Evolutionary conservation across 2,329 filamentous ascomycete species (phyloP).

Genomic region (Verticillium alfalfae): DNA sequence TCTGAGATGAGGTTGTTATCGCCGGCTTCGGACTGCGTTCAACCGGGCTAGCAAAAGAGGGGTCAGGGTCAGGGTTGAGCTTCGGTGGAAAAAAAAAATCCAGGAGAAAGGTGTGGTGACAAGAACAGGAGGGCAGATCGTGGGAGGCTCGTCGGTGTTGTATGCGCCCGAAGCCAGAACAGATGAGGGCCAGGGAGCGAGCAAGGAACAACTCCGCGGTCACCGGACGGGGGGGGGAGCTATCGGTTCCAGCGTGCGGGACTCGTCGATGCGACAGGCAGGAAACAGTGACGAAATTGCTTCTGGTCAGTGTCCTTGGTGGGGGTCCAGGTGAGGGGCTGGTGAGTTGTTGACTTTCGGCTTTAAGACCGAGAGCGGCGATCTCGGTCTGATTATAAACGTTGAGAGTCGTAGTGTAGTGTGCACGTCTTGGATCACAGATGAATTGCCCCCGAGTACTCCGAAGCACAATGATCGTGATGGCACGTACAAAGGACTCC

Average conservation of each 20-base stretch:
- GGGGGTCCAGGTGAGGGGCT: neutral
- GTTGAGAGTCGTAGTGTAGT: neutral
- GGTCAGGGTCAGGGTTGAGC: neutral
- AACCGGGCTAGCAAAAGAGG: neutral
- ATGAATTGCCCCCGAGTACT: neutral
- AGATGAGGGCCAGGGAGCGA: neutral
- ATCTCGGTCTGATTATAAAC: neutral
- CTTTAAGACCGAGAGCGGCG: neutral
- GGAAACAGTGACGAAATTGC: neutral
- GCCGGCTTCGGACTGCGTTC: neutral
- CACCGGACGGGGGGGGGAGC: neutral
- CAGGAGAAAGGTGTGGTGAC: neutral
- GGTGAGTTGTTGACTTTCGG: neutral
- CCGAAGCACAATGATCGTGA: neutral
- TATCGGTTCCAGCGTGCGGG: neutral
- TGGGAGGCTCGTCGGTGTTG: neutral
- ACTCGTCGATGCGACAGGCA: neutral
- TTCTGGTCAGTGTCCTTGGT: neutral
- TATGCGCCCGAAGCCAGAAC: neutral
- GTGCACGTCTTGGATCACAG: too few relatives aligned
- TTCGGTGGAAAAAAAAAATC: neutral
- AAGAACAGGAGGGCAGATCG: neutral
- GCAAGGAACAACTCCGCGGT: neutral
- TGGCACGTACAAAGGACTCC: neutral
- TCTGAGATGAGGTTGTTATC: neutral